Evolutionary conservation across 2,329 filamentous ascomycete genomes (phyloP).

Genomic region (Colletotrichum chrysophilum): DNA sequence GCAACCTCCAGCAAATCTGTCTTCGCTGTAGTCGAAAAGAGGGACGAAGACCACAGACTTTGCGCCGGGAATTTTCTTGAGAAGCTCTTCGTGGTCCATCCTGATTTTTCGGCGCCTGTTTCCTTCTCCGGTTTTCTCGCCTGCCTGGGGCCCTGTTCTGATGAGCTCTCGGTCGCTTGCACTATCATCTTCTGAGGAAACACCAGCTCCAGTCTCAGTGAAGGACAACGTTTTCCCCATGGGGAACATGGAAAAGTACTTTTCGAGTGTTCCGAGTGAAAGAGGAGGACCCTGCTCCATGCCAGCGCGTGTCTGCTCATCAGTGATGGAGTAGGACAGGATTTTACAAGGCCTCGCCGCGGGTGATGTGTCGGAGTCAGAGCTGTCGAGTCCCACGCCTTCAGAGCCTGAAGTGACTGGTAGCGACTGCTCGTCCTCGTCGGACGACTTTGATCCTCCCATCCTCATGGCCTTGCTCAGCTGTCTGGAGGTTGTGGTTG

Average conservation of each 20-base stretch:
- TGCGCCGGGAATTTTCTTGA: constrained; percentile 36
- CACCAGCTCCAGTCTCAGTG: constrained; percentile 28
- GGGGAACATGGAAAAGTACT: constrained; percentile 33
- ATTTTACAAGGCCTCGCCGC: constrained; percentile 30
- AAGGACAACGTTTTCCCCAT: constrained; percentile 34
- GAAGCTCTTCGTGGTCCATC: constrained; percentile 37
- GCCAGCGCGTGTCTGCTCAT: constrained; percentile 26
- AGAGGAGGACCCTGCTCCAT: constrained; percentile 32
- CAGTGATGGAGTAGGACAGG: constrained; percentile 31
- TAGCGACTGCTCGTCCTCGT: constrained; percentile 23
- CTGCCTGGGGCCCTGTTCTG: background rate
- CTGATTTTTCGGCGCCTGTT: constrained; percentile 20
- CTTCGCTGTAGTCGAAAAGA: constrained; percentile 38
- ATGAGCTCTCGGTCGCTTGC: constrained; percentile 29
- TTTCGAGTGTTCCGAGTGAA: constrained; percentile 32
- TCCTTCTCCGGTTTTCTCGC: background rate
- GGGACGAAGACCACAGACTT: constrained; percentile 39
- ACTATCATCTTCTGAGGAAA: constrained; percentile 36
- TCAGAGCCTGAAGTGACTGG: constrained; percentile 25
- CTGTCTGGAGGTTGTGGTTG: constrained; percentile 21
- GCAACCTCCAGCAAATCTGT: constrained; percentile 37
- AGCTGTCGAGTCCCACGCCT: constrained; percentile 28
- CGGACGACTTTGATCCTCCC: constrained; percentile 3
- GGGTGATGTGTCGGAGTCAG: constrained; percentile 32
- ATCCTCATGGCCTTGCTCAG: background rate